Base-by-base conservation (phyloP, 495 filamentous ascomycete species). In the Elaphomyces granulatus region DNA sequence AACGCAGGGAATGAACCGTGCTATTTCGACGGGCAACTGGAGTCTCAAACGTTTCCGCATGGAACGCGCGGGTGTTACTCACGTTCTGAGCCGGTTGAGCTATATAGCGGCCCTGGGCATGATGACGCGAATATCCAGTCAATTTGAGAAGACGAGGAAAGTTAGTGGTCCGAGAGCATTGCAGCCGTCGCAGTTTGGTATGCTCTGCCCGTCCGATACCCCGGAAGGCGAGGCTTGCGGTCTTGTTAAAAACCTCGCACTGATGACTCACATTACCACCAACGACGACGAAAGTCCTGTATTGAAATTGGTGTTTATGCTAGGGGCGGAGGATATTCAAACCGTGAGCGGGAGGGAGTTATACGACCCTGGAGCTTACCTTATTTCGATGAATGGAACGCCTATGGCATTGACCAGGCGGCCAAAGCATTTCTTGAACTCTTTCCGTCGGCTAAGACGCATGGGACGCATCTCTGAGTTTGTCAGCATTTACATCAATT, bases 221-320 rank as follows among this genome's bases (percentile, higher is more conserved):
- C 90, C 90, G 12, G 90, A 99, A 78, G 90, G 90, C 53, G 92
- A 99, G 60, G 83, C 90, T 2, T 99, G 90, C 61, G 90, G 90
- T 70, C 59, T 99, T 31, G 86, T 99, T 37, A 99, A 99, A 64
- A 99, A 99, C 51, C 64, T 99, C 64, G 92, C 90, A 2, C 71
- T 99, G 12, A 96, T 99, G 92, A 96, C 92, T 10, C 92, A 99
- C 51, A 94, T 99, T 49, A 99, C 90, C 8, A 95, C 87, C 2
- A 80, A 90, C 34, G 83, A 92, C 44, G 87, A 94, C 39, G 87
- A 95, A 53, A 85, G 76, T 14, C 84, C 87, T 0, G 78, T 99
- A 7, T 74, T 71, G 46, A 80, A 82, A 49, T 64, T 88, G 38
- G 76, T 90, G 8, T 87, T 82, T 59, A 69, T 77, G 41, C 63